Evolutionary conservation across 164 flowering plant genomes (phyloP).

Genomic region (Berberis thunbergii): DNA sequence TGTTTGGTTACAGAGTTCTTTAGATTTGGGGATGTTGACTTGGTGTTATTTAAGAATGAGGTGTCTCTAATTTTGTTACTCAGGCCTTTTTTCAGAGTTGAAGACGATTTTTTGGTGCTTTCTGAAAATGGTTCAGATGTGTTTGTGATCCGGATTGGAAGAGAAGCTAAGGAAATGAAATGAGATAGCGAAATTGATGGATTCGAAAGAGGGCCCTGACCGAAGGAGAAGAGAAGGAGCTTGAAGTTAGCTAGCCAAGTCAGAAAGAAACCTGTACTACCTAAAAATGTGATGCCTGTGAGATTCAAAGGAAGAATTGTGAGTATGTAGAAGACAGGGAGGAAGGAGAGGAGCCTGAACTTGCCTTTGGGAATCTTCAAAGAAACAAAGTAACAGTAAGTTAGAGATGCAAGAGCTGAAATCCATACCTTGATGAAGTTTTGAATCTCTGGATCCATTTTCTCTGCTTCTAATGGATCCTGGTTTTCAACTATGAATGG

Average conservation of each 20-base stretch:
- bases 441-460: not conserved
- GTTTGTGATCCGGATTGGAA: conserved; percentile 3
- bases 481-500: too few species aligned
- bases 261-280: not conserved
- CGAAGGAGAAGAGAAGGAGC: conserved; percentile 3
- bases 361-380: not conserved
- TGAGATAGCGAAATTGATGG: not conserved
- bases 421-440: too few species aligned
- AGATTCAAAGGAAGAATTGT: conserved; percentile 15
- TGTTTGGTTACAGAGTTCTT: not conserved
- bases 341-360: not conserved
- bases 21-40: too few species aligned
- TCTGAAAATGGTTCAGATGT: not conserved
- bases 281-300: conserved; percentile 1
- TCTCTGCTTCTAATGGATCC: too few species aligned
- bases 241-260: conserved; percentile 7
- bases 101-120: not conserved
- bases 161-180: not conserved
- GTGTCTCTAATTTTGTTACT: too few species aligned
- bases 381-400: too few species aligned
- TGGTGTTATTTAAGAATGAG: not conserved
- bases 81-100: not conserved
- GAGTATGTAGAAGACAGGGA: conserved; percentile 2
- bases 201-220: conserved; percentile 1
- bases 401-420: too few species aligned